A percentile compares a stretch with the other conserved stretches of the same genome.
Conservation (phyloP, 257 asterid species). For the Solanum clarkiae region DNA sequence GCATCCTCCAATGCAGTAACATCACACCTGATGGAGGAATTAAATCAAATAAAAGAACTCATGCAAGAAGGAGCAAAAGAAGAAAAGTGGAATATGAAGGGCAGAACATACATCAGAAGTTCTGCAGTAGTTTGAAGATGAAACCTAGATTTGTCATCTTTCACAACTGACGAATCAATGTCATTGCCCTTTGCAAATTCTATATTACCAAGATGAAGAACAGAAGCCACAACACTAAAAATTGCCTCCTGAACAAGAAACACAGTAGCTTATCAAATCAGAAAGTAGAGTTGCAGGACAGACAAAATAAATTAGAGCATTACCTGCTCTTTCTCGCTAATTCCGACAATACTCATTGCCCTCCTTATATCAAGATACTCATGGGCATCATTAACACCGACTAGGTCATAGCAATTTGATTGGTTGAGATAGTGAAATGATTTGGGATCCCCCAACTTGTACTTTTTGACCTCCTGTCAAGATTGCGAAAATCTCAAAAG, state of each 20-base stretch:
- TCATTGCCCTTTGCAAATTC: constrained; percentile 74
- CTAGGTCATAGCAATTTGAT: constrained; percentile 76
- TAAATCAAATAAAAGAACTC: constrained; percentile 7
- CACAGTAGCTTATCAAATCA: background rate
- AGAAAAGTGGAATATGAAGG: constrained; percentile 4
- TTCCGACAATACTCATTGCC: constrained; percentile 97
- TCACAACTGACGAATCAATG: constrained; percentile 71
- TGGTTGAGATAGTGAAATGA: constrained; percentile 87
- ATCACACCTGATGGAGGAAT: constrained; percentile 53
- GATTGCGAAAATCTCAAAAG: constrained; percentile 12
- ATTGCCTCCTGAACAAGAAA: constrained; percentile 69
- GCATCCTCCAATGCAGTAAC: constrained; percentile 71
- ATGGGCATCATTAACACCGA: constrained; percentile 79
- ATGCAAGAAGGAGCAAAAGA: background rate
- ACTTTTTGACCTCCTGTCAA: constrained; percentile 74
- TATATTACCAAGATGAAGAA: constrained; percentile 91
- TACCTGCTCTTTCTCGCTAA: constrained; percentile 89
- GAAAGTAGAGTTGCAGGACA: background rate
- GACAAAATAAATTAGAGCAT: constrained; percentile 4
- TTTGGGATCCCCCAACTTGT: constrained; percentile 70
- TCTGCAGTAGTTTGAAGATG: constrained; percentile 84
- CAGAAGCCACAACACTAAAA: constrained; percentile 90
- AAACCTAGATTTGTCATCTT: constrained; percentile 83
- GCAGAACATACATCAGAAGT: constrained; percentile 63
- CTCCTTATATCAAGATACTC: constrained; percentile 94